These are phyloP conservation scores for Saksenaea oblongispora DNA, from an alignment of 371 early-diverging fungal species.

Conservation along the genomic window DNA sequence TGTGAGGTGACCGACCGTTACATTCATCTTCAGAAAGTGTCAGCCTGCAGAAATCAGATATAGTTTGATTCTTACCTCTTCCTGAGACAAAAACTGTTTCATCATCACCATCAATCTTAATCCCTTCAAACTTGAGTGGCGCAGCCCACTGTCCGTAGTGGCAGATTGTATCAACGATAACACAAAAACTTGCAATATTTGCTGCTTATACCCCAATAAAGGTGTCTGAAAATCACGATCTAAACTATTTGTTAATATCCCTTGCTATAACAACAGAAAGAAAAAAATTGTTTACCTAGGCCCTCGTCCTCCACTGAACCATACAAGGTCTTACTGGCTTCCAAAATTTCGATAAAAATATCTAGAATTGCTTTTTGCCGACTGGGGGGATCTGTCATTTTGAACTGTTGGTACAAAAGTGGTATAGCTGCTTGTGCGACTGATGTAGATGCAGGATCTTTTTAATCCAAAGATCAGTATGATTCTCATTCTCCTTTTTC, in stretches of 20 bases:
- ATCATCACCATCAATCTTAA: conserved; percentile 64
- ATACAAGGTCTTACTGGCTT: conserved; percentile 55
- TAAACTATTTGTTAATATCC: neutral
- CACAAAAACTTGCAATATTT: conserved; percentile 27
- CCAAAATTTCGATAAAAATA: conserved; percentile 60
- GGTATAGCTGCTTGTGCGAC: conserved; percentile 56
- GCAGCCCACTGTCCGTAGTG: conserved; percentile 42
- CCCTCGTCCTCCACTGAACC: conserved; percentile 46
- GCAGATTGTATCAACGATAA: conserved; percentile 19
- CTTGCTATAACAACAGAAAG: neutral
- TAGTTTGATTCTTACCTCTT: conserved; percentile 37
- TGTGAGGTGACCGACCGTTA: conserved; percentile 23
- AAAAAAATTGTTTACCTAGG: conserved; percentile 1
- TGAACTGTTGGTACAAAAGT: conserved; percentile 44
- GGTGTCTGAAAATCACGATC: conserved; percentile 66
- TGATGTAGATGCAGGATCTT: conserved; percentile 67
- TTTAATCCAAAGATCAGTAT: neutral
- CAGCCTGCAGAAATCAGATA: neutral
- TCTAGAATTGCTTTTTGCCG: conserved; percentile 59
- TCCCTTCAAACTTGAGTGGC: conserved; percentile 58
- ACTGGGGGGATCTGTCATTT: conserved; percentile 42
- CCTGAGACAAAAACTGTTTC: conserved; percentile 56
- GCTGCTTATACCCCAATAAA: conserved; percentile 55
- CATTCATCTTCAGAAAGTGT: conserved; percentile 15
- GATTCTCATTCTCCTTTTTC: neutral